These are phyloP conservation scores for Saksenaea vasiformis DNA, from an alignment of 371 early-diverging fungal species.

Conservation along the genomic window DNA sequence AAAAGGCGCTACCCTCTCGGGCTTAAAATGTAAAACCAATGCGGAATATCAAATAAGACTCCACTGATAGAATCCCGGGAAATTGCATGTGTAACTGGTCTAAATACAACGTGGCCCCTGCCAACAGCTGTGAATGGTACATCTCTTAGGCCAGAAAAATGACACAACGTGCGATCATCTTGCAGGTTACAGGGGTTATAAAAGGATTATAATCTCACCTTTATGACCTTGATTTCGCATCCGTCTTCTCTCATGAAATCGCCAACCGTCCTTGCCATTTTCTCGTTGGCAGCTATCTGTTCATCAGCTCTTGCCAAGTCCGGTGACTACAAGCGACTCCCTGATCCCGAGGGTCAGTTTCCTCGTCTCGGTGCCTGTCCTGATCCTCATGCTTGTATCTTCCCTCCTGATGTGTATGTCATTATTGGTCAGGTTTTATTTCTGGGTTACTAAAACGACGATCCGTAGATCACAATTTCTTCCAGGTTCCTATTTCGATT, in stretches of 20 bases:
- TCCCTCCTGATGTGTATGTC: constrained; percentile 60
- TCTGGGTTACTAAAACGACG: neutral
- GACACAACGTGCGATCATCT: neutral
- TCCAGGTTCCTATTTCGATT: constrained; percentile 58
- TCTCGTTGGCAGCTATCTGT: constrained; percentile 21
- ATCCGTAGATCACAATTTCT: constrained; percentile 52
- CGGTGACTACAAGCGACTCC: constrained; percentile 13
- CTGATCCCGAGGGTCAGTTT: constrained; percentile 57
- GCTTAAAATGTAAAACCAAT: neutral
- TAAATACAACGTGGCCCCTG: neutral
- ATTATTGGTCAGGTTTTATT: neutral
- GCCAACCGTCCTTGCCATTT: neutral
- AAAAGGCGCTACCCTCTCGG: neutral
- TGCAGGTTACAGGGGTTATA: neutral
- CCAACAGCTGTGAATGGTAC: neutral
- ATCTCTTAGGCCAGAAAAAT: neutral
- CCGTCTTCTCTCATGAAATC: neutral
- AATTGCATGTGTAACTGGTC: neutral
- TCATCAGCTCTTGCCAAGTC: constrained; percentile 23
- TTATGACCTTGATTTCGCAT: neutral
- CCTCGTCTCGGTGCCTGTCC: constrained; percentile 62
- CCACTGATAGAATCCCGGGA: neutral
- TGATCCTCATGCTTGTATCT: constrained; percentile 52
- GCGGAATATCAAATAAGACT: neutral
- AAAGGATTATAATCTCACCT: neutral